phyloP scores from a whole-genome alignment of 2,329 filamentous ascomycete species.

The Aspergillus transmontanensis region DNA sequence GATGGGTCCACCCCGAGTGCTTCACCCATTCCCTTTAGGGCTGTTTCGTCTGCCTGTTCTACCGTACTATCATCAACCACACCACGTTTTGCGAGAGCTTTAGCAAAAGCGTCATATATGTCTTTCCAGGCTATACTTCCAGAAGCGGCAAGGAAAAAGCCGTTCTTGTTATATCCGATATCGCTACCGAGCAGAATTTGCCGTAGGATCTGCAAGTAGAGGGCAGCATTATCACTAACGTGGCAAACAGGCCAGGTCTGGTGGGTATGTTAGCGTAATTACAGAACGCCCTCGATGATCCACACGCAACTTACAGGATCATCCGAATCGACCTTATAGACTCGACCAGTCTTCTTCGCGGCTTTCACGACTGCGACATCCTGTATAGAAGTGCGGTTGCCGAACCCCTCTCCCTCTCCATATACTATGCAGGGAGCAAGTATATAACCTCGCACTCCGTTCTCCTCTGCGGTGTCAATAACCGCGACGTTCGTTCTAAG shows the following conservation, averaged over 20 bases:
- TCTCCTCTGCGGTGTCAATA: conserved; percentile 46
- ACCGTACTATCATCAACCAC: conserved; percentile 45
- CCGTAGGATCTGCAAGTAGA: conserved; percentile 52
- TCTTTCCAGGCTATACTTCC: conserved; percentile 56
- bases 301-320: conserved; percentile 32
- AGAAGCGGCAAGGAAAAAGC: conserved; percentile 55
- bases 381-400: conserved; percentile 56
- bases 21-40: conserved; percentile 45
- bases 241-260: conserved; percentile 59
- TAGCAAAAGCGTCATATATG: conserved; percentile 52
- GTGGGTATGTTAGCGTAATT: not conserved
- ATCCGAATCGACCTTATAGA: conserved; percentile 48
- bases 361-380: conserved; percentile 53
- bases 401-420: conserved; percentile 53
- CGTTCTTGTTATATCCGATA: conserved; percentile 45
- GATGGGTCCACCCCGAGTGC: conserved; percentile 40
- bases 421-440: conserved; percentile 59
- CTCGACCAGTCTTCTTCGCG: conserved; percentile 42
- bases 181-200: conserved; percentile 46
- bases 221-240: conserved; percentile 48
- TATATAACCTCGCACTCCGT: conserved; percentile 54
- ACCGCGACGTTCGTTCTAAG: conserved; percentile 46
- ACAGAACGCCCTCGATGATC: not conserved
- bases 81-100: conserved; percentile 42
- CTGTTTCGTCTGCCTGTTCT: conserved; percentile 36